phyloP scores from a whole-genome alignment of 176 grass and related monocot genomes.

The Stipa capillata region DNA sequence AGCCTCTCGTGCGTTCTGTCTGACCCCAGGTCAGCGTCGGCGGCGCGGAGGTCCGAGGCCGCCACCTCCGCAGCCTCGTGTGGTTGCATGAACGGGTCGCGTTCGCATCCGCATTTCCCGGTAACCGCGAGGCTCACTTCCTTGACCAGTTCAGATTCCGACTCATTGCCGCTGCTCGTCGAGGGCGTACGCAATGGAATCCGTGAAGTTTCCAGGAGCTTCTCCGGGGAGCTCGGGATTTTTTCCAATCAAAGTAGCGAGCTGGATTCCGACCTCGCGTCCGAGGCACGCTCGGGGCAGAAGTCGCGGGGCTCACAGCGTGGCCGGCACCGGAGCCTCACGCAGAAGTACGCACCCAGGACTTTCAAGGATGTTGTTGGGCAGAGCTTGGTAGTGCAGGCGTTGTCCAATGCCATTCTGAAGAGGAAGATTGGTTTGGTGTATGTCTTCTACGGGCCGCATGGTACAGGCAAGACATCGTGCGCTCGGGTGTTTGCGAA shows the following conservation, averaged over 20 bases:
- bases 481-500: constrained; percentile 88
- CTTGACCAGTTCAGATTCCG: constrained; percentile 66
- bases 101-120: constrained; percentile 42
- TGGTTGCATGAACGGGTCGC: constrained; percentile 33
- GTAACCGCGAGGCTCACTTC: constrained; percentile 39
- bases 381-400: constrained; percentile 79
- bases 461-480: constrained; percentile 86
- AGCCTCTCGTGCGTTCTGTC: constrained; percentile 84
- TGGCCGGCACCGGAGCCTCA: constrained; percentile 54
- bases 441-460: constrained; percentile 85
- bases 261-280: constrained; percentile 47
- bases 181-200: constrained; percentile 28
- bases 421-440: constrained; percentile 65
- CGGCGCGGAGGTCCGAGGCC: constrained; percentile 40
- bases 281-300: constrained; percentile 40
- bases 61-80: constrained; percentile 36
- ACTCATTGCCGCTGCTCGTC: constrained; percentile 58
- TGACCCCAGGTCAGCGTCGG: constrained; percentile 50
- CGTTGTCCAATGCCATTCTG: constrained; percentile 74
- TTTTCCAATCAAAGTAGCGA: constrained; percentile 55
- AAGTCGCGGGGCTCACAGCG: constrained; percentile 31
- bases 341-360: constrained; percentile 76
- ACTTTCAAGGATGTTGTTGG: constrained; percentile 94
- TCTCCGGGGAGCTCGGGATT: constrained; percentile 57
- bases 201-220: constrained; percentile 29